phyloP scores from a whole-genome alignment of 371 early-diverging fungal genomes.

The Mucor irregularis region DNA sequence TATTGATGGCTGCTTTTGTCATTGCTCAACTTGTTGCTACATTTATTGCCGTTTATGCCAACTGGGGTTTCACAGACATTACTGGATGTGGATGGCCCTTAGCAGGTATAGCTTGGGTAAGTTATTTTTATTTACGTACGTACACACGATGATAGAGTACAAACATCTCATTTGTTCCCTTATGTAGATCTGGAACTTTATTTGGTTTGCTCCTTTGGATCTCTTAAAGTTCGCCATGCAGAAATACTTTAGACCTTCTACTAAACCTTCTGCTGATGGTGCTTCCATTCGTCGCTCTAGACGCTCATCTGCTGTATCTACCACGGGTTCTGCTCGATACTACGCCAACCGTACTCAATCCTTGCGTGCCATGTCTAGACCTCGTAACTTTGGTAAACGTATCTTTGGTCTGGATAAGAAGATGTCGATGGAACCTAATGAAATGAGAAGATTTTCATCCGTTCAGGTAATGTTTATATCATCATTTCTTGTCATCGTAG shows the following conservation, averaged over 20 bases:
- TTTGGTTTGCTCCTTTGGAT: conserved; percentile 71
- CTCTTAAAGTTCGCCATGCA: conserved; percentile 70
- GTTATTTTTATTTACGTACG: not conserved
- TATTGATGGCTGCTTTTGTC: conserved; percentile 48
- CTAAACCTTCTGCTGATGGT: conserved; percentile 5
- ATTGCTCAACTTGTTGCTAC: conserved; percentile 57
- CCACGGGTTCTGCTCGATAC: conserved; percentile 39
- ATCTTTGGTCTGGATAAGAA: conserved; percentile 32
- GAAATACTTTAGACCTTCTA: conserved; percentile 33
- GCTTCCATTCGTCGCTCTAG: conserved; percentile 17
- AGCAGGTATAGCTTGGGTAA: conserved; percentile 56
- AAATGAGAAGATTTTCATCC: conserved; percentile 29
- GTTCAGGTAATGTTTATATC: too few species aligned
- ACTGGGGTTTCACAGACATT: conserved; percentile 59
- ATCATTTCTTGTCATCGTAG: too few species aligned
- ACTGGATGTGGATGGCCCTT: conserved; percentile 53
- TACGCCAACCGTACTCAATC: conserved; percentile 51
- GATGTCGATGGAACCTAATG: conserved; percentile 31
- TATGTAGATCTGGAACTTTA: conserved; percentile 58
- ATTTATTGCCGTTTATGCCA: conserved; percentile 55
- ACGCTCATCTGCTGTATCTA: conserved; percentile 35
- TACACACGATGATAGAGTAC: conserved; percentile 23
- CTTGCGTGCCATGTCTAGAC: conserved; percentile 36
- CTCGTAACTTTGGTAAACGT: conserved; percentile 40
- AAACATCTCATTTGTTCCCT: conserved; percentile 29